Evolutionary conservation across 805 yeast species (phyloP), one percentile per base, ranked within the genome.

Genomic region (Sungouiozyma ichnusensis): DNA sequence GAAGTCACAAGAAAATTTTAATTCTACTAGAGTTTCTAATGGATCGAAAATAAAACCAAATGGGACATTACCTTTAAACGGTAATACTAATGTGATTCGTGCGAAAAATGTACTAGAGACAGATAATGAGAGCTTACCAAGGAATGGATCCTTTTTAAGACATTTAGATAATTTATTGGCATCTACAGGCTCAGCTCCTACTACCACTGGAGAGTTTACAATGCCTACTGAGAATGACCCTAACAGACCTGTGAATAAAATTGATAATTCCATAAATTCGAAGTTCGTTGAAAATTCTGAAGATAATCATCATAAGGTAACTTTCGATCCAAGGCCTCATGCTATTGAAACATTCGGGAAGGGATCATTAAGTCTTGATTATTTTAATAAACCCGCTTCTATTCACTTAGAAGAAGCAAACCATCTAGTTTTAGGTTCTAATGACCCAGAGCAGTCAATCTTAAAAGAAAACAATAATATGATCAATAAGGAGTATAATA

Each of bases 271-370:
- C 40, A 16, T 7, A 6, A 6, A 24, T 7, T 24, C 29, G 6
- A 6, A 11, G 29, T 7, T 11, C 11, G 11, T 24, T 11, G 11
- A 24, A 6, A 11, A 6, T 24, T 6, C 29, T 24, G 29, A 24
- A 6, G 29, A 24, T 6, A 24, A 11, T 24, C 29, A 24, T 17
- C 38, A 20, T 20, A 24, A 31, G 32, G 24, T 39, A 29, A 20
- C n/a, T 3, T 15, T 33, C 16, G 20, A 15, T 24, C 37, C 8
- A 48, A 29, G 14, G 50, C 71, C 46, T 65, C 71, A 75, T 3
- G 74, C 77, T 0, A 54, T 76, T 13, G 65, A 71, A 20, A 68
- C 81, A 0, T 52, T 77, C 51, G 83, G 83, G 3, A 63, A 64
- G 37, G 83, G 83, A 2, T 71, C 73, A 43, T 60, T 77, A 33